A percentile compares a stretch with the other conserved stretches of the same genome.
phyloP scores from a whole-genome alignment of 2,329 filamentous ascomycete genomes.

The Aureobasidium mangrovei region DNA sequence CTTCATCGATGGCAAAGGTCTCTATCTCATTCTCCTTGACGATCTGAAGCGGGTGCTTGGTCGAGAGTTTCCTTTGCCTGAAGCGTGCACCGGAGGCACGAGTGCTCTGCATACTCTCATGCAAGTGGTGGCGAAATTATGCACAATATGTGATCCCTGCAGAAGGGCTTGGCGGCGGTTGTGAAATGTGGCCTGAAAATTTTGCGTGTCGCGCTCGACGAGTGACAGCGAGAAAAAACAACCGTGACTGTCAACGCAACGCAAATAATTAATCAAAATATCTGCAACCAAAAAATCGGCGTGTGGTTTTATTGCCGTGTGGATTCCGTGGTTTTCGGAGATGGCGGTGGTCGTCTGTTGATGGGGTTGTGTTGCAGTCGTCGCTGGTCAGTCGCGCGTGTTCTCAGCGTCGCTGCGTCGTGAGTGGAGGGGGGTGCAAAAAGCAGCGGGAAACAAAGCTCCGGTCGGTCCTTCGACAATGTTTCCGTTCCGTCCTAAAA shows the following conservation, averaged over 20 bases:
- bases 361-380: background rate
- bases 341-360: conserved; percentile 12
- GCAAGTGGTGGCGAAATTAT: conserved; percentile 9
- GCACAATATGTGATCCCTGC: background rate
- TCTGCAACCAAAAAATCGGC: background rate
- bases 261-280: conserved; percentile 9
- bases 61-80: conserved; percentile 88
- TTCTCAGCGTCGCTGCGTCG: background rate
- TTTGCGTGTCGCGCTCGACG: conserved; percentile 9
- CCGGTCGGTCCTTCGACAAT: no score
- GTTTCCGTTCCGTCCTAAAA: no score
- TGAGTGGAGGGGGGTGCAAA: background rate
- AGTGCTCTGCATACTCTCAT: conserved; percentile 15
- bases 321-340: conserved; percentile 9
- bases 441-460: no score
- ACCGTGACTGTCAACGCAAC: background rate
- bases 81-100: conserved; percentile 18
- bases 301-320: conserved; percentile 10
- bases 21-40: conserved; percentile 83
- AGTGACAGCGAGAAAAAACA: background rate
- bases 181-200: conserved; percentile 10
- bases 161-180: conserved; percentile 11
- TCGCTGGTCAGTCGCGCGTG: conserved; percentile 8
- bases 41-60: conserved; percentile 79
- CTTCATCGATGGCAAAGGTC: conserved; percentile 62